Evolutionary conservation across 768 basidiomycete genomes (phyloP).

Genomic region (Boletus subparvulus): DNA sequence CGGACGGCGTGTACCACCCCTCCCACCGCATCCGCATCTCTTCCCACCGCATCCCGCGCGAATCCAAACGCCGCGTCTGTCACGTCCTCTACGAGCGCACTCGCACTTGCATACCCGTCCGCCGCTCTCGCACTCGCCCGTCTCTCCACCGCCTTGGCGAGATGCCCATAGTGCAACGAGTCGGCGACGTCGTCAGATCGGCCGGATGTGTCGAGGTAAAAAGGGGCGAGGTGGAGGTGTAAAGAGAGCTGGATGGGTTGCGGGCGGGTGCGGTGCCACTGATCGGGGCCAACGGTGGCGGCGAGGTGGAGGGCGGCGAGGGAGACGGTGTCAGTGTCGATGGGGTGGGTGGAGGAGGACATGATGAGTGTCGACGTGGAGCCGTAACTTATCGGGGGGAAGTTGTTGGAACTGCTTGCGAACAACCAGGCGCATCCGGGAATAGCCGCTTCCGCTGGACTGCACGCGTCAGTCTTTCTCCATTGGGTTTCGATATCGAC

Average conservation of each 20-base stretch:
- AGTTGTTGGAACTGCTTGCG: no score
- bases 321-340: slow-evolving; percentile 43
- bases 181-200: slow-evolving; percentile 51
- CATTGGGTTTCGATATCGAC: no score
- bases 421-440: no score
- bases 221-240: slow-evolving; percentile 39
- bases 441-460: no score
- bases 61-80: slow-evolving; percentile 38
- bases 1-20: slow-evolving; percentile 32
- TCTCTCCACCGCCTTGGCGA: slow-evolving; percentile 48
- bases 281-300: slow-evolving; percentile 47
- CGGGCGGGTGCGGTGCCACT: slow-evolving; percentile 45
- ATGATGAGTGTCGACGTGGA: neutral
- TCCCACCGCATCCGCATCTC: no score
- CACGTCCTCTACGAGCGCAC: slow-evolving; percentile 38
- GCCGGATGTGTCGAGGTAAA: slow-evolving; percentile 46
- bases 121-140: slow-evolving; percentile 20
- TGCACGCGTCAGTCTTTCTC: no score
- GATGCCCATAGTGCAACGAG: slow-evolving; percentile 64
- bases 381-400: no score
- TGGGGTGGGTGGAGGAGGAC: neutral
- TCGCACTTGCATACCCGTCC: slow-evolving; percentile 27
- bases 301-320: slow-evolving; percentile 43
- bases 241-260: slow-evolving; percentile 57
- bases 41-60: slow-evolving; percentile 14